Evolutionary conservation across 2,329 filamentous ascomycete genomes (phyloP).

Genomic region (Neocucurbitaria cava): DNA sequence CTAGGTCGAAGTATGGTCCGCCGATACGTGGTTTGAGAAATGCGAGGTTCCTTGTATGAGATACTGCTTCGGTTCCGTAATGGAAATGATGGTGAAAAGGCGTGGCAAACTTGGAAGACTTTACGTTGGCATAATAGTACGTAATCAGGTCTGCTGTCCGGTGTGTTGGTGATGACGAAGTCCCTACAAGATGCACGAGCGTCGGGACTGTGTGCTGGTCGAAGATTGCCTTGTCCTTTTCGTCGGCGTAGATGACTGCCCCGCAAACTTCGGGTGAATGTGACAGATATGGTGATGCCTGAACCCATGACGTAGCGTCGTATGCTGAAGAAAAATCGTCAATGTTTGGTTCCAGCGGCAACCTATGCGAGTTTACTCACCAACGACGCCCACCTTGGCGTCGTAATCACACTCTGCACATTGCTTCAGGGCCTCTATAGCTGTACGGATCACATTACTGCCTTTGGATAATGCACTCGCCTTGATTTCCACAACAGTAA

Average conservation of each 20-base stretch:
- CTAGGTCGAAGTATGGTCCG: constrained; percentile 74
- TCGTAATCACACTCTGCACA: constrained; percentile 6
- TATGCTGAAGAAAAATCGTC: neutral
- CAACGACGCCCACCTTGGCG: neutral
- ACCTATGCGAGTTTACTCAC: neutral
- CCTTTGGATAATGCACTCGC: constrained; percentile 7
- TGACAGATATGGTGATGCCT: neutral
- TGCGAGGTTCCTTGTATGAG: constrained; percentile 68
- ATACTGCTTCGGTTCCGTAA: constrained; percentile 61
- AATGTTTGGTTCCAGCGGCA: neutral
- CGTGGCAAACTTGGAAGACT: constrained; percentile 55
- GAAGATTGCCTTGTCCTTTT: constrained; percentile 9
- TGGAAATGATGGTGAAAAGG: constrained; percentile 58
- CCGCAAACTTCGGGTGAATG: neutral
- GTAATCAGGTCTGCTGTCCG: constrained; percentile 19
- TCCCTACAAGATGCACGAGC: neutral
- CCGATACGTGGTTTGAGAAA: constrained; percentile 67
- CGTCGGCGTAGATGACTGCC: constrained; percentile 11
- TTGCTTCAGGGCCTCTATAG: constrained; percentile 9
- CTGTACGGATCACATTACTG: neutral
- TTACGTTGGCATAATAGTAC: constrained; percentile 56
- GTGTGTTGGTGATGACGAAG: constrained; percentile 23
- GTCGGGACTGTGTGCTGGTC: neutral
- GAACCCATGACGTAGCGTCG: neutral
- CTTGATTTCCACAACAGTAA: constrained; percentile 37